These are phyloP conservation scores for Oryza glumipatula DNA, from an alignment of 176 grass and related monocot genomes.

Conservation along the genomic window DNA sequence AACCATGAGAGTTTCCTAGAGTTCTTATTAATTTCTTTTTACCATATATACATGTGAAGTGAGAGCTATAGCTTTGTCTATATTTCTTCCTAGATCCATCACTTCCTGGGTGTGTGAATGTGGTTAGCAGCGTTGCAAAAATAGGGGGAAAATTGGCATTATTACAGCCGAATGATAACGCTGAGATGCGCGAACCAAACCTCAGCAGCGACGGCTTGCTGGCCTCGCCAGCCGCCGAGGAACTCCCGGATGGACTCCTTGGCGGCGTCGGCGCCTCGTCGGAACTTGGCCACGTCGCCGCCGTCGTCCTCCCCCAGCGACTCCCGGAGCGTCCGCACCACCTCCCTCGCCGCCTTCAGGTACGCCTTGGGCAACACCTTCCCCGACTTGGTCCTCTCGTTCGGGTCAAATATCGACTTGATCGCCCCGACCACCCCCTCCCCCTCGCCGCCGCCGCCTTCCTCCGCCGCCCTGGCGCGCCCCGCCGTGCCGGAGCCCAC, in stretches of 20 bases:
- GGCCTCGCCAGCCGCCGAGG: conserved; percentile 75
- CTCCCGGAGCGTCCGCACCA: conserved; percentile 87
- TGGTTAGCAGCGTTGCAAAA: too few species aligned
- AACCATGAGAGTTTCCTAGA: too few species aligned
- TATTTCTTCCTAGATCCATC: too few species aligned
- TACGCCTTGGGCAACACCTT: conserved; percentile 89
- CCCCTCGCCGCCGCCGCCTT: background rate
- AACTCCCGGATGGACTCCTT: conserved; percentile 87
- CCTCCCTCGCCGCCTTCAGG: conserved; percentile 86
- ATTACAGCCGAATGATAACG: too few species aligned
- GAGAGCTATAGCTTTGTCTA: too few species aligned
- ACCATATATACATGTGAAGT: too few species aligned
- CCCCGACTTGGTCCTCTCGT: conserved; percentile 81
- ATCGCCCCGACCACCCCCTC: conserved; percentile 62
- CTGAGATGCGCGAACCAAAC: conserved; percentile 54
- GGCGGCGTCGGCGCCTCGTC: conserved; percentile 76
- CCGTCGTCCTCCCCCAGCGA: conserved; percentile 70
- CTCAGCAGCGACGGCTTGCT: conserved; percentile 63
- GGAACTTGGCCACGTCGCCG: conserved; percentile 70
- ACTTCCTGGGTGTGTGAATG: too few species aligned
- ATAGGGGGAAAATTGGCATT: too few species aligned
- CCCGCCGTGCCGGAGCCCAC: background rate
- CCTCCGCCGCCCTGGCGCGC: conserved; percentile 57
- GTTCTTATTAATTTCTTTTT: too few species aligned
- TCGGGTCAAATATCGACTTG: conserved; percentile 82